Percentiles rank a stretch among this genome's conserved stretches.
These are phyloP conservation scores for Gillenia trifoliata DNA, from an alignment of 306 rosid genomes.

Conservation along the genomic window DNA sequence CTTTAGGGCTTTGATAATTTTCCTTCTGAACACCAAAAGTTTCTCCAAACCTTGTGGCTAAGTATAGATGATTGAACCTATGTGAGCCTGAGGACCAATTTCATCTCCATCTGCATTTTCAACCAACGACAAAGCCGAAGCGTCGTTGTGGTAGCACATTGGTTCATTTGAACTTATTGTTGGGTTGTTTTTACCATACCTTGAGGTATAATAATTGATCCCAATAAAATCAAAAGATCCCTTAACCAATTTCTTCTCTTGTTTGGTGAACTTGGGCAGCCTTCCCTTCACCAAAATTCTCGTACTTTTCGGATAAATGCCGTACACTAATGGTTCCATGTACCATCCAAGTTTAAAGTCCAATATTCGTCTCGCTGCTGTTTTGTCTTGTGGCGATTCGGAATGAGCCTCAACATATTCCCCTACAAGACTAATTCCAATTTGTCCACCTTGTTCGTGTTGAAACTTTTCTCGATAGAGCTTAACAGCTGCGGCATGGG, in stretches of 20 bases:
- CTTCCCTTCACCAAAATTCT: background rate
- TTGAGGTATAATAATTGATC: background rate
- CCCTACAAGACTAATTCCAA: background rate
- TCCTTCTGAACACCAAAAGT: background rate
- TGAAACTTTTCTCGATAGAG: background rate
- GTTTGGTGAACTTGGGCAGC: background rate
- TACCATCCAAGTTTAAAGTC: background rate
- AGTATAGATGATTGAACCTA: background rate
- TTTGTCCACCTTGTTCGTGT: background rate
- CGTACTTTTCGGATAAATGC: background rate
- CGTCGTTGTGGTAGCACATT: background rate
- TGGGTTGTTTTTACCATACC: background rate
- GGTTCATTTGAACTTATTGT: background rate
- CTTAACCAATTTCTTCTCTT: background rate
- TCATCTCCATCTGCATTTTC: background rate
- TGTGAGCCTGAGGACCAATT: background rate
- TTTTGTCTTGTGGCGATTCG: background rate
- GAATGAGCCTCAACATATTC: background rate
- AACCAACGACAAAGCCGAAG: background rate
- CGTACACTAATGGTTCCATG: background rate
- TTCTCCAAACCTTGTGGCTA: background rate
- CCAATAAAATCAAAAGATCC: background rate
- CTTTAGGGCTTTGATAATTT: background rate
- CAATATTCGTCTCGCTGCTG: background rate
- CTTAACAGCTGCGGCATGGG: background rate